phyloP scores from a whole-genome alignment of 139 green algal species.

The Edaphochlamys debaryana region DNA sequence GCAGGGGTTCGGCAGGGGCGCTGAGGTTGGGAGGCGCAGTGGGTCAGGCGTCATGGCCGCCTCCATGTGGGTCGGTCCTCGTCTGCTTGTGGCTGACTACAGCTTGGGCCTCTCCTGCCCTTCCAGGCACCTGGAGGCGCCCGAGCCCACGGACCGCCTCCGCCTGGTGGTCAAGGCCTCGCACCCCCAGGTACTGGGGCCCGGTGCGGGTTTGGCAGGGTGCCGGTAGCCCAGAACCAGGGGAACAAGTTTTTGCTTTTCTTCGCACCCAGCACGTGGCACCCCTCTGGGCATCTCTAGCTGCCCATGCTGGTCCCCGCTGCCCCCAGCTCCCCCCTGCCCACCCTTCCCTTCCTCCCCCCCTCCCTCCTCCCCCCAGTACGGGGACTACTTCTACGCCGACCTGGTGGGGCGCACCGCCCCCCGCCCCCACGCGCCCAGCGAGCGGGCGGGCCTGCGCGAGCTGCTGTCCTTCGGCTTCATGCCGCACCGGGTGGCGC shows the following conservation, averaged over 20 bases:
- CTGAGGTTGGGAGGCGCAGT: not conserved
- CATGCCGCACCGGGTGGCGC: conserved; percentile 85
- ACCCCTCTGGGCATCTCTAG: no score
- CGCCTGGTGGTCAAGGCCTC: conserved; percentile 50
- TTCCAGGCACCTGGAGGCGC: conserved; percentile 42
- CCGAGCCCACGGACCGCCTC: conserved; percentile 28
- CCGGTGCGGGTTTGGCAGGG: no score
- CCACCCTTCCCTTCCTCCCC: no score
- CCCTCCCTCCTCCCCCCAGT: no score
- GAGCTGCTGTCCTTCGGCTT: conserved; percentile 75
- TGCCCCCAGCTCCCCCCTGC: no score
- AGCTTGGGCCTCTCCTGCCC: not conserved
- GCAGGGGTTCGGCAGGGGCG: not conserved
- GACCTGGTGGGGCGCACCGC: conserved; percentile 11
- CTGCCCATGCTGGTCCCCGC: no score
- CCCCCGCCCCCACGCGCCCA: not conserved
- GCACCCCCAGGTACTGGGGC: no score
- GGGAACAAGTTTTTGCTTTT: no score
- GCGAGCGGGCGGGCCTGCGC: conserved; percentile 55
- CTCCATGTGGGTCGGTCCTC: not conserved
- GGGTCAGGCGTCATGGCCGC: not conserved
- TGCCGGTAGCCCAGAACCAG: no score
- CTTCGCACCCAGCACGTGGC: no score
- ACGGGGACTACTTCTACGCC: conserved; percentile 65
- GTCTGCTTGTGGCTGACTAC: not conserved